Base-by-base conservation (phyloP, 2,329 filamentous ascomycete genomes). In the Aspergillus awamori region DNA sequence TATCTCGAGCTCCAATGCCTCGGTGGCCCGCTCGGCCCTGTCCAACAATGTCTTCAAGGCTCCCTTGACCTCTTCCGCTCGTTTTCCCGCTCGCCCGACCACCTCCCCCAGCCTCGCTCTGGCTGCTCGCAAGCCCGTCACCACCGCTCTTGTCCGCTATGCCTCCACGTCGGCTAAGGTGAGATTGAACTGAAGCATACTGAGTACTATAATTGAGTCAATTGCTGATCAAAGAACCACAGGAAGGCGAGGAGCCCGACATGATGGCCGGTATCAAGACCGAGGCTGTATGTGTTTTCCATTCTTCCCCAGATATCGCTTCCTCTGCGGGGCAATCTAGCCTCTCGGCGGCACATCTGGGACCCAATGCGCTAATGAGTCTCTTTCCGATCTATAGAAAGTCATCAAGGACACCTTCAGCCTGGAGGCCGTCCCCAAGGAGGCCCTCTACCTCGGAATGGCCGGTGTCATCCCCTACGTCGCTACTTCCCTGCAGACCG, bases 381-480 rank as follows among this genome's bases (percentile, higher is more conserved):
- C 58, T 48, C 53, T 20, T 33, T 26, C 58, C 58, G 8, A 43
- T 17, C 36, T 65, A 5, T 69, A 91, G 86, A 79, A 83, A 71
- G 84, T 84, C 8, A 84, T 92, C 71, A 87, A 86, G 69, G 87
- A 91, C 13, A 90, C 89, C 1, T 89, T 93, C 71, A 84, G 83
- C 20, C 81, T 93, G 38, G 73, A 76, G 36, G 79, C 80, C 2
- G 89, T 92, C 4, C 90, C 90, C 7, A 85, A 82, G 69, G 87
- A 91, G 73, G 86, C 89, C 22, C 83, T 89, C 53, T 81, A 84
- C 60, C 83, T 93, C 47, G 90, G 90, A 59, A 81, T 91, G 61
- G 90, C 90, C 5, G 93, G 92, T 70, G 89, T 96, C 1, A 71
- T 97, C 5, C 92, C 95, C 49, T 97, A 97, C 77, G 81, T 96